Percentiles rank a stretch among this genome's conserved stretches.
These are phyloP conservation scores for Trypanosoma theileri DNA, from an alignment of 208 protist genomes.

Conservation along the genomic window DNA sequence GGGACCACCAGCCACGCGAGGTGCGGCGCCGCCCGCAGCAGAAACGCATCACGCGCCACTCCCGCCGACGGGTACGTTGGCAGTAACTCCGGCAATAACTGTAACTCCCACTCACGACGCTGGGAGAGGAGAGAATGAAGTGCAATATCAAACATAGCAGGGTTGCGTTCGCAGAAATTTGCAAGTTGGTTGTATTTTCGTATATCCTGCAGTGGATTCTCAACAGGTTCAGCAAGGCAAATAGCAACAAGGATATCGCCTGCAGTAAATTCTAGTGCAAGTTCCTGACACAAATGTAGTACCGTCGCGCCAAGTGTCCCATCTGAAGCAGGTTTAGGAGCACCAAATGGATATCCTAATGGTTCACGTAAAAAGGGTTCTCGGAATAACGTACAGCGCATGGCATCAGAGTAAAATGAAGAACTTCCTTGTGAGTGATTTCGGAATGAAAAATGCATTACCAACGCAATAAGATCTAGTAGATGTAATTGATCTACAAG, in stretches of 20 bases:
- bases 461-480: conserved; percentile 53
- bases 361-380: conserved; percentile 53
- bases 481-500: conserved; percentile 35
- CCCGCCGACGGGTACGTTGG: conserved; percentile 19
- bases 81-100: conserved; percentile 63
- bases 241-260: conserved; percentile 59
- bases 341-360: conserved; percentile 77
- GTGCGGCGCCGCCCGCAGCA: conserved; percentile 64
- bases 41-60: conserved; percentile 50
- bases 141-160: conserved; percentile 43
- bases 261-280: conserved; percentile 65
- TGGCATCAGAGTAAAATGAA: conserved; percentile 32
- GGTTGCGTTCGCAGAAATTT: conserved; percentile 55
- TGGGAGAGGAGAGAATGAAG: conserved; percentile 46
- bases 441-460: conserved; percentile 62
- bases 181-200: conserved; percentile 48
- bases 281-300: conserved; percentile 45
- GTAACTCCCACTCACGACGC: conserved; percentile 75
- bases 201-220: conserved; percentile 39
- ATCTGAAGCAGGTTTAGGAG: conserved; percentile 31
- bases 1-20: conserved; percentile 74
- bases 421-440: conserved; percentile 37
- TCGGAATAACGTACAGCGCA: conserved; percentile 63
- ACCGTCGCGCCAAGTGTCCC: conserved; percentile 40
- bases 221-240: conserved; percentile 49